Base-by-base conservation (phyloP, 2,329 filamentous ascomycete species). In the Colletotrichum limetticola region DNA sequence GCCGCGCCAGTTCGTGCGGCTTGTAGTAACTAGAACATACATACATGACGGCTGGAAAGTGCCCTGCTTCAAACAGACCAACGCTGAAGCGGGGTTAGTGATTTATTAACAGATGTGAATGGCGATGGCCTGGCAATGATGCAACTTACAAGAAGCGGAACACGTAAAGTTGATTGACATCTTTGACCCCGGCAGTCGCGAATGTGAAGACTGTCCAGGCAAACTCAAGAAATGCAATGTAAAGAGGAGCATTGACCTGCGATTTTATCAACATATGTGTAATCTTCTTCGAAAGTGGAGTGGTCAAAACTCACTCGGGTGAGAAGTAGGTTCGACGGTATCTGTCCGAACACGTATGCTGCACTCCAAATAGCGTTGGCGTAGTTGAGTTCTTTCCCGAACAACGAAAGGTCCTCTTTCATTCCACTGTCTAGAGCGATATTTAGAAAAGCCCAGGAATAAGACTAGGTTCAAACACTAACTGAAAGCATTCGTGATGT, bases 331-430 rank as follows among this genome's bases (percentile, higher is more conserved):
- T 79, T 78, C 2, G 78, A 77, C 9, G 79, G 79, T 14, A 80
- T 74, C 63, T 81, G 78, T 1, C 78, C 79, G 56, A 80, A 74
- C 4, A 80, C 77, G 52, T 81, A 80, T 19, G 78, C 79, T 3
- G 77, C 78, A 52, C 76, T 79, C 78, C 79, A 81, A 19, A 78
- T 57, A 2, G 77, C 76, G 46, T 78, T 78, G 53, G 77, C 77
- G 57, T 79, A 80, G 71, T 81, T 81, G 58, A 81, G 77, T 55
- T 81, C 76, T 56, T 78, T 80, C 14, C 79, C 79, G 32, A 79
- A 80, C 2, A 80, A 76, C 0, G 62, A 46, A 4, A 81, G 76
- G 26, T 81, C 79, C 64, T 81, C 79, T 57, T 80, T 79, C 78
- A 79, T 79, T 8, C 78, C 78, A 32, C 76, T 78, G 64, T 79